These are phyloP conservation scores for Fusarium sp. DNA, from an alignment of 2,329 filamentous ascomycete species.

Conservation along the genomic window DNA sequence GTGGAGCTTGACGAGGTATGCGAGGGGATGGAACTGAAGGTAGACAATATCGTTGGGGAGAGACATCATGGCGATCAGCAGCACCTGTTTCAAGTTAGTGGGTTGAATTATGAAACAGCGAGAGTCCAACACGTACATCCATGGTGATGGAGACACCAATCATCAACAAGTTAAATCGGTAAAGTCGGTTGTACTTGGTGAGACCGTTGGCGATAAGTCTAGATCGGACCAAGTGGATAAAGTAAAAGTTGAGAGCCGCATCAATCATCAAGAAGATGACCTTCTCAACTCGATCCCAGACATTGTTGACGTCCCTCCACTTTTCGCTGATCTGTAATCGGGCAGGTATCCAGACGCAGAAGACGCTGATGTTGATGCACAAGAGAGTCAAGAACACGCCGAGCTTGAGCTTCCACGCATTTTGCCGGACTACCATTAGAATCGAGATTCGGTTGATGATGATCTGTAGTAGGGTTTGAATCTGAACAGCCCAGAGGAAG, in stretches of 20 bases:
- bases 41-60: constrained; percentile 47
- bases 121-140: constrained; percentile 31
- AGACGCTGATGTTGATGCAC: constrained; percentile 64
- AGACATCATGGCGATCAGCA: constrained; percentile 49
- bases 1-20: constrained; percentile 65
- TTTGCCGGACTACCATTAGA: constrained; percentile 56
- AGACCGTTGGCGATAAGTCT: constrained; percentile 61
- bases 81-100: constrained; percentile 32
- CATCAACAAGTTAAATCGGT: constrained; percentile 50
- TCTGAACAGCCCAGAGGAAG: constrained; percentile 55
- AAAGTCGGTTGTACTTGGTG: constrained; percentile 61
- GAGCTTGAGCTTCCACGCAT: constrained; percentile 56
- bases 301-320: constrained; percentile 59
- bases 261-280: constrained; percentile 64
- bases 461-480: constrained; percentile 65
- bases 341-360: constrained; percentile 66
- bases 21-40: constrained; percentile 64
- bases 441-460: constrained; percentile 67
- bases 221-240: constrained; percentile 60
- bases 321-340: constrained; percentile 57
- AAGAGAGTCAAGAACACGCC: constrained; percentile 58
- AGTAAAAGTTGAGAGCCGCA: constrained; percentile 62
- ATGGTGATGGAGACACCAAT: constrained; percentile 47
- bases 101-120: fast-evolving
- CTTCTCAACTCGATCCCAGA: constrained; percentile 67